Conservation (phyloP, 2,329 filamentous ascomycete species). For the Ceratocystiopsis sp. region DNA sequence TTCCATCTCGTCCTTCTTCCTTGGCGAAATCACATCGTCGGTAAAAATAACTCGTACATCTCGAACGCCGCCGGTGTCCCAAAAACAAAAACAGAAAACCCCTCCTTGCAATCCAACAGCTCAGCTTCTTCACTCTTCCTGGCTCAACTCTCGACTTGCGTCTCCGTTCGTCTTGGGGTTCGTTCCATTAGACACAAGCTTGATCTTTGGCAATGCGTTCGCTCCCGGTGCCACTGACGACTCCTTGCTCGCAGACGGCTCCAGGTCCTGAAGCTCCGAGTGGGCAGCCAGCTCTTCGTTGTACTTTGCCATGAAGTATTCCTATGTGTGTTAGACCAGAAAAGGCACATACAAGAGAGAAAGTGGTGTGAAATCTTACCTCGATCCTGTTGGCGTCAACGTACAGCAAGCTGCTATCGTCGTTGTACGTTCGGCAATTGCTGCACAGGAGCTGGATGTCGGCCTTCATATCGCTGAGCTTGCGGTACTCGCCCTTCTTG, state of each 20-base stretch:
- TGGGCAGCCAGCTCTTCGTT: conserved; percentile 18
- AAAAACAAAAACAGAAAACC: neutral
- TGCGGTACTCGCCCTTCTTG: conserved; percentile 85
- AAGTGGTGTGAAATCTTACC: conserved; percentile 36
- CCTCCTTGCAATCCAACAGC: neutral
- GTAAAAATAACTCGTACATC: neutral
- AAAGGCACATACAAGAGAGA: neutral
- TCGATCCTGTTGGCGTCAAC: conserved; percentile 86
- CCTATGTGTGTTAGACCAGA: conserved; percentile 19
- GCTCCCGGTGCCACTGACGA: conserved; percentile 23
- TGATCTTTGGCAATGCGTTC: conserved; percentile 11
- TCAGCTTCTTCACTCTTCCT: conserved; percentile 1
- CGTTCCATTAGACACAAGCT: conserved; percentile 11
- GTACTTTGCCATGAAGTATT: conserved; percentile 37
- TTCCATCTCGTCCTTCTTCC: too few species aligned
- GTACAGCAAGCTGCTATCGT: conserved; percentile 84
- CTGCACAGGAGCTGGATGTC: conserved; percentile 74
- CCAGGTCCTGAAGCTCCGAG: conserved; percentile 13
- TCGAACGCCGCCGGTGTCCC: neutral
- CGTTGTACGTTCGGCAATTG: conserved; percentile 93
- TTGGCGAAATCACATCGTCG: neutral
- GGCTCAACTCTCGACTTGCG: neutral
- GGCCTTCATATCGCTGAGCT: conserved; percentile 59
- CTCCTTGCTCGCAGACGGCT: conserved; percentile 16
- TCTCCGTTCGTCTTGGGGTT: conserved; percentile 3